phyloP scores from a whole-genome alignment of 805 yeast genomes.

The Kurtzmaniella cleridarum region DNA sequence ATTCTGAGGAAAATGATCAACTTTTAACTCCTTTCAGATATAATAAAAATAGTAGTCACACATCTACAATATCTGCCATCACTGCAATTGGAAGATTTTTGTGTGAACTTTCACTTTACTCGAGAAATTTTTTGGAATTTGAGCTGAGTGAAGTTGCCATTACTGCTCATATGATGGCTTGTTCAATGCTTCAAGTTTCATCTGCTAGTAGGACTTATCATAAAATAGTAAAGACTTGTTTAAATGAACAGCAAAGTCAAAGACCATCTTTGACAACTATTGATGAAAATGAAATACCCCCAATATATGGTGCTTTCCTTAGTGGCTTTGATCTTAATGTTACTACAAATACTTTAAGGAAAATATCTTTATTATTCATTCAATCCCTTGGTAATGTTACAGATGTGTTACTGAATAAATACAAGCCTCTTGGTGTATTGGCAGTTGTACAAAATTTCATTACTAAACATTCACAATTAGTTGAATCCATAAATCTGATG shows the following conservation, averaged over 20 bases:
- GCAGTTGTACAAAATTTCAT: slow-evolving; percentile 35
- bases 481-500: slow-evolving; percentile 2
- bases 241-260: neutral
- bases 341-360: slow-evolving; percentile 34
- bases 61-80: slow-evolving; percentile 43
- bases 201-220: slow-evolving; percentile 34
- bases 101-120: slow-evolving; percentile 49
- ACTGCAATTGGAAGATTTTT: slow-evolving; percentile 51
- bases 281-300: slow-evolving; percentile 38
- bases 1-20: slow-evolving; percentile 11
- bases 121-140: slow-evolving; percentile 41
- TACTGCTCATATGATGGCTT: slow-evolving; percentile 48
- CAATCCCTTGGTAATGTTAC: slow-evolving; percentile 41
- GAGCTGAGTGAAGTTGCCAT: slow-evolving; percentile 44
- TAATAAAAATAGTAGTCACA: slow-evolving; percentile 10
- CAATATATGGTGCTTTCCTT: slow-evolving; percentile 42
- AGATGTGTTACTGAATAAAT: slow-evolving; percentile 48
- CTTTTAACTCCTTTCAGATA: slow-evolving; percentile 19
- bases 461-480: slow-evolving; percentile 1
- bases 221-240: slow-evolving; percentile 10
- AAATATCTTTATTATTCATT: slow-evolving; percentile 38
- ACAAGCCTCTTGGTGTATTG: slow-evolving; percentile 49
- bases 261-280: slow-evolving; percentile 3
- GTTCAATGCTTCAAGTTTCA: slow-evolving; percentile 47
- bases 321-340: slow-evolving; percentile 39